Conservation (phyloP, 805 yeast genomes). For the Lipomyces yamadae region DNA sequence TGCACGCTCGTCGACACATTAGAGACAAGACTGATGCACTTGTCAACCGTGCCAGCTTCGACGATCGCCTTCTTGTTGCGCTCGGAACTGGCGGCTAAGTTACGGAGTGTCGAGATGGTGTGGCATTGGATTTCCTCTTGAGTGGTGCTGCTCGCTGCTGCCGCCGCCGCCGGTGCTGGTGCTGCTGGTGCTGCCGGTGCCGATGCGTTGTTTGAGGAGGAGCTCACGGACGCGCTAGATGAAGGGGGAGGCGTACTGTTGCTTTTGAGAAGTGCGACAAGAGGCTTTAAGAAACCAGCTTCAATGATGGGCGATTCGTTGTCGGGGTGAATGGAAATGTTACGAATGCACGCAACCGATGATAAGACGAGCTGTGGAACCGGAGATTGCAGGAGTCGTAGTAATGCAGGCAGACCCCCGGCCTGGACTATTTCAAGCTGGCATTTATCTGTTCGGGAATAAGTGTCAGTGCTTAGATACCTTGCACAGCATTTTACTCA, state of each 20-base stretch:
- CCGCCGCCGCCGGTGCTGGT: background rate
- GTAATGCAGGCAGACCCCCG: conserved; percentile 92
- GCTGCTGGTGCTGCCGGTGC: too few relatives aligned
- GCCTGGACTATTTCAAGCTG: conserved; percentile 95
- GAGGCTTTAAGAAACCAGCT: conserved; percentile 92
- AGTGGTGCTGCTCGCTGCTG: conserved; percentile 19
- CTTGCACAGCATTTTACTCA: too few relatives aligned
- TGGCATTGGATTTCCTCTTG: conserved; percentile 98
- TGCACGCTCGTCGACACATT: conserved; percentile 90
- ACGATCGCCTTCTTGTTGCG: conserved; percentile 87
- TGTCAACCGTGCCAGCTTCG: conserved; percentile 93
- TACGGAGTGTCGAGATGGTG: conserved; percentile 93
- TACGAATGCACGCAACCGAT: conserved; percentile 97
- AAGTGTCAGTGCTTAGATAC: too few relatives aligned
- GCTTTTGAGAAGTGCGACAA: conserved; percentile 75
- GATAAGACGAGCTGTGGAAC: conserved; percentile 86
- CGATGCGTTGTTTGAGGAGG: background rate
- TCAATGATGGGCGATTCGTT: conserved; percentile 95
- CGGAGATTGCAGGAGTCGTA: conserved; percentile 86
- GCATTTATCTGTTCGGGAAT: conserved; percentile 58
- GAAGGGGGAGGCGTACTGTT: conserved; percentile 51
- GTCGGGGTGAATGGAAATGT: conserved; percentile 93
- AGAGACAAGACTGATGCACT: conserved; percentile 85
- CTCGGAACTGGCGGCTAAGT: conserved; percentile 94
- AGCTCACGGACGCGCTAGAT: conserved; percentile 16